Conservation (phyloP, 108 stramenopile species). For the Nitzschia sp. region DNA sequence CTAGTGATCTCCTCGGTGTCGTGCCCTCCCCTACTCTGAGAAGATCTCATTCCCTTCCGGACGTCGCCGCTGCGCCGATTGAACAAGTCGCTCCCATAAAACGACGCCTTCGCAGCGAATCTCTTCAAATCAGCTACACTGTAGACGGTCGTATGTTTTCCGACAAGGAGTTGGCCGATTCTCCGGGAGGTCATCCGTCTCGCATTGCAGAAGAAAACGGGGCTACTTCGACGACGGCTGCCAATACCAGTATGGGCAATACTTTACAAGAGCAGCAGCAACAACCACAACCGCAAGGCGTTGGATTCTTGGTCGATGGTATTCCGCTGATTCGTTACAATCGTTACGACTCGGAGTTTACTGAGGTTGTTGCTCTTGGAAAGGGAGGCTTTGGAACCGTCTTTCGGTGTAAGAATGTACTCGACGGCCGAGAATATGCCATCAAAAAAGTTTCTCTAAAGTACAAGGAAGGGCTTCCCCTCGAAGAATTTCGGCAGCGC, state of each 20-base stretch:
- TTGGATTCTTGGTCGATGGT: conserved; percentile 41
- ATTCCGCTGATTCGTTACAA: conserved; percentile 84
- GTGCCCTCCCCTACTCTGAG: neutral
- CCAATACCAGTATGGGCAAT: neutral
- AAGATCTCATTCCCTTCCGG: conserved; percentile 18
- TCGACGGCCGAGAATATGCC: conserved; percentile 93
- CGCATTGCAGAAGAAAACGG: neutral
- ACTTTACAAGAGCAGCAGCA: conserved; percentile 1
- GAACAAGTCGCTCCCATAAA: neutral
- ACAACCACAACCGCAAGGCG: conserved; percentile 22
- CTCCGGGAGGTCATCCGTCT: neutral
- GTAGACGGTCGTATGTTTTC: conserved; percentile 5
- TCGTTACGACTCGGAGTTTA: conserved; percentile 82
- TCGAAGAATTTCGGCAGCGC: conserved; percentile 59
- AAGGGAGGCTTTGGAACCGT: conserved; percentile 92
- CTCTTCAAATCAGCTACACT: neutral
- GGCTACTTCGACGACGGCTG: conserved; percentile 2
- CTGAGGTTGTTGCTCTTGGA: conserved; percentile 74
- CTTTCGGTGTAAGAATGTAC: conserved; percentile 70
- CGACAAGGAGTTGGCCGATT: neutral
- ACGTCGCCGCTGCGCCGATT: neutral
- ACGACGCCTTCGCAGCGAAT: conserved; percentile 13
- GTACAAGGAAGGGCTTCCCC: conserved; percentile 18
- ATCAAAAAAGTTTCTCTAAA: conserved; percentile 90
- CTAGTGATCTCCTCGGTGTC: too few relatives aligned